Evolutionary conservation across 441 rosid genomes (phyloP).

Genomic region (Croton setiger): DNA sequence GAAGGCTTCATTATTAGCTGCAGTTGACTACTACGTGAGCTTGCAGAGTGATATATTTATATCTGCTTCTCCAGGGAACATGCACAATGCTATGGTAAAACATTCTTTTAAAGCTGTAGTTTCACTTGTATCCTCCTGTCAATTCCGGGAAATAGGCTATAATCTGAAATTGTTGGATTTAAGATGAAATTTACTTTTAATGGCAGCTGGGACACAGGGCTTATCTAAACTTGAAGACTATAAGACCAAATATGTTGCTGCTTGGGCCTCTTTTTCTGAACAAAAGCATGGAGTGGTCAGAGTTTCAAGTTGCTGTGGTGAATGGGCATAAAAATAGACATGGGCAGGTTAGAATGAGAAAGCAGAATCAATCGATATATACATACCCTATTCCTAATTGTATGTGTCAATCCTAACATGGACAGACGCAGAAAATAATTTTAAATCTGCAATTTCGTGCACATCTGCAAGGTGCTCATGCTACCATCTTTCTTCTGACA

Average conservation of each 20-base stretch:
- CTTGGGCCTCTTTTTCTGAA: slow-evolving; percentile 79
- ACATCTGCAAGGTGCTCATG: background rate
- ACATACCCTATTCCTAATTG: slow-evolving; percentile 97
- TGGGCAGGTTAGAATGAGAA: slow-evolving; percentile 82
- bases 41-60: slow-evolving; percentile 92
- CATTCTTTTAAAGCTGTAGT: background rate
- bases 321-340: slow-evolving; percentile 86
- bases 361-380: slow-evolving; percentile 77
- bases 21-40: slow-evolving; percentile 85
- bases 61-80: slow-evolving; percentile 97
- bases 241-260: slow-evolving; percentile 88
- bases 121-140: too few species aligned
- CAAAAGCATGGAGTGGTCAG: slow-evolving; percentile 74
- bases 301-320: slow-evolving; percentile 63
- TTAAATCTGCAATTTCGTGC: background rate
- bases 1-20: slow-evolving; percentile 90
- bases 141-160: background rate
- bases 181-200: slow-evolving; percentile 7
- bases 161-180: slow-evolving; percentile 2
- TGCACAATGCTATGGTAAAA: slow-evolving; percentile 94
- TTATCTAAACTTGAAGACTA: slow-evolving; percentile 76
- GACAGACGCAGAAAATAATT: background rate
- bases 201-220: slow-evolving; percentile 85
- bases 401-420: slow-evolving; percentile 48
- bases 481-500: background rate